These are phyloP conservation scores for Stephania yunnanensis DNA, from an alignment of 164 flowering plant genomes.

Conservation along the genomic window DNA sequence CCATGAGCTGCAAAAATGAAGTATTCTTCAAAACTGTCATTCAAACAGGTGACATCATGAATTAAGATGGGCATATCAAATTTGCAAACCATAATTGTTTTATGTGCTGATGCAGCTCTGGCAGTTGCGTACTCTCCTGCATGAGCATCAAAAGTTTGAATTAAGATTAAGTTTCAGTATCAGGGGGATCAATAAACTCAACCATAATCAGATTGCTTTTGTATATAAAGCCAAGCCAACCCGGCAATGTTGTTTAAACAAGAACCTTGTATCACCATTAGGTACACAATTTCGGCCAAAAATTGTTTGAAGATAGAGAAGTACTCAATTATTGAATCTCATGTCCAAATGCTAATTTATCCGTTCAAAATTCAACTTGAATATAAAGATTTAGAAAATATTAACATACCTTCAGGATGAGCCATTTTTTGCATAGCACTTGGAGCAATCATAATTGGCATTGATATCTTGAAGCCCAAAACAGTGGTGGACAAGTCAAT, in stretches of 20 bases:
- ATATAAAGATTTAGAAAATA: conserved; percentile 5
- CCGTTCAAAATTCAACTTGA: background rate
- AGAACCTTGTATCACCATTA: background rate
- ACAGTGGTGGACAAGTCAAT: conserved; percentile 67
- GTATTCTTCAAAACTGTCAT: background rate
- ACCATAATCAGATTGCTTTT: background rate
- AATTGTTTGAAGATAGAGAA: too few species aligned
- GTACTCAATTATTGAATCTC: too few species aligned
- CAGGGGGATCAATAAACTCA: background rate
- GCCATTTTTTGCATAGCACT: conserved; percentile 94
- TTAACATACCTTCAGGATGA: conserved; percentile 68
- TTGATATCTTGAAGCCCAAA: conserved; percentile 80
- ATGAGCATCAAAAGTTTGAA: conserved; percentile 9
- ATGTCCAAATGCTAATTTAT: too few species aligned
- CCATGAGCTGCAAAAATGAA: too few species aligned
- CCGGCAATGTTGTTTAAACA: background rate
- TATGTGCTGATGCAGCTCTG: conserved; percentile 86
- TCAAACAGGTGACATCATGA: conserved; percentile 5
- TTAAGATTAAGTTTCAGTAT: background rate
- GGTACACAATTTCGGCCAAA: too few species aligned
- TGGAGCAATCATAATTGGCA: conserved; percentile 95
- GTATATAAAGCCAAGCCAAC: background rate
- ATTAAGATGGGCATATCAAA: background rate
- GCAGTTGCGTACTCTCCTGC: conserved; percentile 94
- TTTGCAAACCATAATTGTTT: conserved; percentile 68